These are phyloP conservation scores for Austropuccinia psidii DNA, from an alignment of 1,284 basidiomycete species.

Conservation along the genomic window DNA sequence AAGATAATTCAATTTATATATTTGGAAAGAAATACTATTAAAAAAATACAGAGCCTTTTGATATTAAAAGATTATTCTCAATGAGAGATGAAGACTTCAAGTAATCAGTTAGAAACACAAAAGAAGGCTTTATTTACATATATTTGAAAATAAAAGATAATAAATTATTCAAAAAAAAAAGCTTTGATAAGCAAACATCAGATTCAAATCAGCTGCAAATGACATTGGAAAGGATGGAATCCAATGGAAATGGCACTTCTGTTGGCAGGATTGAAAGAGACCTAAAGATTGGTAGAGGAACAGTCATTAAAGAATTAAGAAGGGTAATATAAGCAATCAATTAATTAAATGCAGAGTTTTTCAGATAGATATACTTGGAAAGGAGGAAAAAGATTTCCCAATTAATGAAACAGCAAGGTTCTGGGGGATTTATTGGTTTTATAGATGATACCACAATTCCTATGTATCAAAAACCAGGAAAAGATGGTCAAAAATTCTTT, in stretches of 20 bases:
- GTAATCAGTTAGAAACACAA: background rate
- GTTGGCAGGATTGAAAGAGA: background rate
- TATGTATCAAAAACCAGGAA: background rate
- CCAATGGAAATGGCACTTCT: constrained; percentile 8
- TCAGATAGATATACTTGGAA: background rate
- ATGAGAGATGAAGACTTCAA: background rate
- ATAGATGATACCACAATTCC: background rate
- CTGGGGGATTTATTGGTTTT: background rate
- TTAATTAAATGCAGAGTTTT: background rate
- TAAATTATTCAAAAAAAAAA: background rate
- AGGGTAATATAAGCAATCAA: background rate
- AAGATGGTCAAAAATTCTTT: constrained; percentile 7
- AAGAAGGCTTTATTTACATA: background rate
- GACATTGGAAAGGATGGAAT: constrained; percentile 7
- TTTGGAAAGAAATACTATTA: too few species aligned
- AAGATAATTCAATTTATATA: too few species aligned
- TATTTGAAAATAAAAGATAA: background rate
- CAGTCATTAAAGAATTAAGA: background rate
- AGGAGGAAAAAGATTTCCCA: background rate
- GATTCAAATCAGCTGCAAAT: background rate
- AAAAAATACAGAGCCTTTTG: too few species aligned
- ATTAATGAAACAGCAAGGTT: background rate
- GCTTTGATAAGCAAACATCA: background rate
- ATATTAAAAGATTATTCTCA: background rate
- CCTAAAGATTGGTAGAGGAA: background rate